These are phyloP conservation scores for Debaryomyces robertsiae DNA, from an alignment of 1,139 yeast species.

Conservation along the genomic window DNA sequence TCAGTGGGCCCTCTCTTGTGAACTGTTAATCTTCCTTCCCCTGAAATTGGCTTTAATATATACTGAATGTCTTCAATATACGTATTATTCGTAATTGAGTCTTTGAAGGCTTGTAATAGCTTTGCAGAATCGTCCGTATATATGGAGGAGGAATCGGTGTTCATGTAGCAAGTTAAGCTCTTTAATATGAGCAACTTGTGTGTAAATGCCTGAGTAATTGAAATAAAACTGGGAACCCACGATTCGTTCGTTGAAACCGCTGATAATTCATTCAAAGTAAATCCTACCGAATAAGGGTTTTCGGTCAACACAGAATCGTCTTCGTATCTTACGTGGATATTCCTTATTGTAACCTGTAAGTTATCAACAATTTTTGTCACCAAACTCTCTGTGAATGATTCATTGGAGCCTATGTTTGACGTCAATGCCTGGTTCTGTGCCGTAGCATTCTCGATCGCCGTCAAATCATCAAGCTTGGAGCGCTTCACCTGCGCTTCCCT, in stretches of 20 bases:
- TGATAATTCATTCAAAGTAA: slow-evolving; percentile 81
- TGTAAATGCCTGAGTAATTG: slow-evolving; percentile 67
- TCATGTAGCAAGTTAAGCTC: slow-evolving; percentile 82
- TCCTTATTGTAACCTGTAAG: slow-evolving; percentile 87
- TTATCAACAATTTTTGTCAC: slow-evolving; percentile 91
- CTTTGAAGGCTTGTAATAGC: slow-evolving; percentile 45
- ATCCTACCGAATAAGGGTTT: slow-evolving; percentile 78
- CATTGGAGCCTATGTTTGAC: slow-evolving; percentile 55
- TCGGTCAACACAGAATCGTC: slow-evolving; percentile 70
- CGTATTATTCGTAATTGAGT: slow-evolving; percentile 26
- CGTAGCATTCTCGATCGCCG: slow-evolving; percentile 52
- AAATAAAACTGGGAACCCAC: slow-evolving; percentile 86
- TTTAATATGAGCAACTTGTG: slow-evolving; percentile 78
- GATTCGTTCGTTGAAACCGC: slow-evolving; percentile 86
- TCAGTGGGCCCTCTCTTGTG: slow-evolving; percentile 79
- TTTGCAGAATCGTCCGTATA: slow-evolving; percentile 46
- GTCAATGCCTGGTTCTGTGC: slow-evolving; percentile 42
- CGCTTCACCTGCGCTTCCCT: slow-evolving; percentile 69
- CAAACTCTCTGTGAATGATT: slow-evolving; percentile 83
- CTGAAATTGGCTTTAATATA: slow-evolving; percentile 84
- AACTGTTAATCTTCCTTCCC: slow-evolving; percentile 78
- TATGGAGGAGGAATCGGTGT: slow-evolving; percentile 63
- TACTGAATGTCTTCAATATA: slow-evolving; percentile 51
- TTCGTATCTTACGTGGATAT: slow-evolving; percentile 90
- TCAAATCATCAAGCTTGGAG: slow-evolving; percentile 69